Base-by-base conservation (phyloP, 169 alveolate species). In the Plasmodium gallinaceum region DNA sequence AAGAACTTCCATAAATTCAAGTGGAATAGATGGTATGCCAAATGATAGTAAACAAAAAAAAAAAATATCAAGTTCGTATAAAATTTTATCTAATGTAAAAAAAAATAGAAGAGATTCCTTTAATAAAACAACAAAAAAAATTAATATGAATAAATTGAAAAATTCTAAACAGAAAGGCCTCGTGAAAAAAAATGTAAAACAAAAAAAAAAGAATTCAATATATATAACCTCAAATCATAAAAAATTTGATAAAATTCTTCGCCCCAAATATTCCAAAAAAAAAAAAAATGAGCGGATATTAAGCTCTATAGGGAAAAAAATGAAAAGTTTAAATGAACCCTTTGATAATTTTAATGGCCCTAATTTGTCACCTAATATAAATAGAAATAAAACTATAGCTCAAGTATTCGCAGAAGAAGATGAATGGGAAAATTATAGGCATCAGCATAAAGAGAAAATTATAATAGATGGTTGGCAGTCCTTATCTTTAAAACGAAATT, bases 371-470 rank as follows among this genome's bases (percentile, higher is more conserved):
- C 43, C 74, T 14, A 83, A 83, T 42, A 37, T 58, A 37, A 22
- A 83, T 45, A 37, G 83, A 48, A 66, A 86, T 86, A 86, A 86
- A 70, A 71, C 76, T 2, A 94, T 92, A 9, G 93, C 96, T 5
- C 94, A 89, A 61, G 86, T 94, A 43, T 92, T 94, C 48, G 88
- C 88, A 12, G 96, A 94, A 57, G 96, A 94, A 80, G 96, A 94
- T 76, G 96, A 92, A 74, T 94, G 95, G 96, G 96, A 85, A 65
- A 89, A 92, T 61, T 92, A 90, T 72, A 65, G 88, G 22, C 89
- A 92, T 66, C 70, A 91, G 26, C 68, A 68, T 20, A 90, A 86
- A 20, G 94, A 93, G 20, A 87, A 90, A 58, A 88, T 94, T 57
- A 45, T 70, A 5, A 95, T 92, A 14, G 88, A 92, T 5, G 95